Evolutionary conservation across 495 filamentous ascomycete genomes (phyloP), one percentile per base, ranked within the genome.

Genomic region (Opeltia flavorubescens): DNA sequence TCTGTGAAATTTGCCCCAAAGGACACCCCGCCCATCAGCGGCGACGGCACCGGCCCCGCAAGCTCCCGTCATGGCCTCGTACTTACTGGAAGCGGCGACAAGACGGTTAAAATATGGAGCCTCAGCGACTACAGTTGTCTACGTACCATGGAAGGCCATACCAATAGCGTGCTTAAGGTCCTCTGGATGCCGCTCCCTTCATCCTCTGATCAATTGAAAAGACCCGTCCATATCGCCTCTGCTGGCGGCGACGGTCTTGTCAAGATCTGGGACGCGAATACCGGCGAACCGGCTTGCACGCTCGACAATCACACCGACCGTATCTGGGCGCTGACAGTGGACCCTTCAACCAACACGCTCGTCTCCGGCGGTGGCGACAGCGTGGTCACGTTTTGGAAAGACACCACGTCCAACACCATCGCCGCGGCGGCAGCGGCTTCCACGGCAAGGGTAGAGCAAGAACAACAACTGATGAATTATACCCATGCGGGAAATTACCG

Each of bases 221-320:
- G 62, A 53, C 46, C 71, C 52, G 53, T 70, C 70, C 48, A 88
- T 24, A 71, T 95, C 27, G 93, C 85, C 8, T 86, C 80, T 48
- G 88, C 93, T 5, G 93, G 85, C 27, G 89, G 87, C 36, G 91
- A 99, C 64, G 88, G 88, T n/a, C 69, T 99, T 5, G 86, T 99
- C 39, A 99, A 96, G 63, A 71, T 96, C 43, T 99, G 91, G 91
- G 84, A 91, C 49, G 79, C 82, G 6, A 66, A 69, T 49, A 72
- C 62, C 8, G 86, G 88, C n/a, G 91, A 96, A 62, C 72, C 76
- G 3, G 83, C 83, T 38, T 77, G 80, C 48, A 96, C 91, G 4
- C 70, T 99, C 11, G 93, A 99, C 63, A 95, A 95, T 64, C 91
- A 99, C 64, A 81, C 81, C 50, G 91, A 96, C 60, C 76, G 93